Conservation (phyloP, 148 eudicot species). For the Nyssa sinensis region DNA sequence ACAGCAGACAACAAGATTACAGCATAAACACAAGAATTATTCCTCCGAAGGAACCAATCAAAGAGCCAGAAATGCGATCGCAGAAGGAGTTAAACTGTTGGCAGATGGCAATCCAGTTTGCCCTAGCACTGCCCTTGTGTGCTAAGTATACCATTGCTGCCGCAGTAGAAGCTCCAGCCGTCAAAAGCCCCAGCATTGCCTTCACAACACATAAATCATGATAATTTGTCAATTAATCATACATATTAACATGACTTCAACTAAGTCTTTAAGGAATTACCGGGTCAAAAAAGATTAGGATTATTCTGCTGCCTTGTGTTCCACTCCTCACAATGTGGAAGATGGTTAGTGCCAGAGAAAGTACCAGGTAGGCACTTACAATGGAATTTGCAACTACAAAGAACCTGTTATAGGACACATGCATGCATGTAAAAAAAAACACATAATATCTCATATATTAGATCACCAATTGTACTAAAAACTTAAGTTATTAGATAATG, state of each 20-base stretch:
- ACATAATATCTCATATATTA: too few species aligned
- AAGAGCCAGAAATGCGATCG: conserved; percentile 50
- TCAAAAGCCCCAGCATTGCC: conserved; percentile 50
- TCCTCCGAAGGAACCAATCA: conserved; percentile 51
- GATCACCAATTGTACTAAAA: too few species aligned
- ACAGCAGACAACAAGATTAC: conserved; percentile 39
- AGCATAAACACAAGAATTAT: conserved; percentile 33
- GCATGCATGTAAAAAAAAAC: too few species aligned
- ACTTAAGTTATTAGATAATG: too few species aligned
- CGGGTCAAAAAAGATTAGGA: conserved; percentile 51
- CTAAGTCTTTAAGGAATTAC: conserved; percentile 20
- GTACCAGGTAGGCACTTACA: conserved; percentile 32
- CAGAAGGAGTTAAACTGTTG: conserved; percentile 51
- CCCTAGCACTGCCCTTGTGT: conserved; percentile 40
- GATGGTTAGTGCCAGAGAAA: conserved; percentile 41
- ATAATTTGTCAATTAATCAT: too few species aligned
- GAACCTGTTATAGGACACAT: conserved; percentile 30
- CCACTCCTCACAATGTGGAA: conserved; percentile 42
- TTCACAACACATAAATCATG: conserved; percentile 6
- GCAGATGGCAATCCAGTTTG: conserved; percentile 56
- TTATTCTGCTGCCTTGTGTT: conserved; percentile 33
- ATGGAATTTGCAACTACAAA: conserved; percentile 44
- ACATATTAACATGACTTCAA: neutral
- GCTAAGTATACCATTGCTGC: conserved; percentile 58
- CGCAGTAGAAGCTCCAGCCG: conserved; percentile 53